Base-by-base conservation (phyloP, 2,329 filamentous ascomycete species). In the Davidsoniella australis region DNA sequence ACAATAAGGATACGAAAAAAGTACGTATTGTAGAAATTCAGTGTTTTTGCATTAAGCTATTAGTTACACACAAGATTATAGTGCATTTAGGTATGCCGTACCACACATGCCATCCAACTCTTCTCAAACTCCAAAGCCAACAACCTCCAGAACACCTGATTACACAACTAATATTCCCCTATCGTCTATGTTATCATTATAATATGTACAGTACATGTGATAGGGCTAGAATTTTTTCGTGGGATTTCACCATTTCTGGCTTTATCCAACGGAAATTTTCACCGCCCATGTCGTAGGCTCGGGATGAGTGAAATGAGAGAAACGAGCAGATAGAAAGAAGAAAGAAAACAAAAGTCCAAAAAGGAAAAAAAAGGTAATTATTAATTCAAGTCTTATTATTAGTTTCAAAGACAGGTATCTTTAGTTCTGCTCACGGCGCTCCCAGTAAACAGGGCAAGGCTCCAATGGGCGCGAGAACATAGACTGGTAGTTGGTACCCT, bases 381-480 rank as follows among this genome's bases (percentile, higher is more conserved):
- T 41, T 47, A 16, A 43, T 48, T 47, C 48, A 50, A 23, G 26
- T 50, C 20, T 41, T 41, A 24, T 48, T 12, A 33, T 4, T 33
- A 33, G 4, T 12, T 23, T 12, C 33, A 46, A 9, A 39, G 18
- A 18, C n/a, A 39, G 33, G 4, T 23, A 7, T 42, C 40, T 49
- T 33, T 39, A 49, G 20, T 44, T 40, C 41, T 49, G 41, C 29
- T 76, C 67, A 58, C 82, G 72, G 62, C 71, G 73, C 70, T 93
- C 83, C 78, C 83, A 94, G 62, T 75, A 69, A 45, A 94, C 76
- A 46, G 77, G 70, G 42, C 80, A 81, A 40, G 81, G 80, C 62
- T 80, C 75, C 47, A 83, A 63, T 9, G 82, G 82, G 56, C 82
- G 74, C 45, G 82, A 84, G 65, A 87, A 87, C 40, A 87, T 69